Evolutionary conservation across 768 basidiomycete species (phyloP).

Genomic region (Boletellus ananiceps): DNA sequence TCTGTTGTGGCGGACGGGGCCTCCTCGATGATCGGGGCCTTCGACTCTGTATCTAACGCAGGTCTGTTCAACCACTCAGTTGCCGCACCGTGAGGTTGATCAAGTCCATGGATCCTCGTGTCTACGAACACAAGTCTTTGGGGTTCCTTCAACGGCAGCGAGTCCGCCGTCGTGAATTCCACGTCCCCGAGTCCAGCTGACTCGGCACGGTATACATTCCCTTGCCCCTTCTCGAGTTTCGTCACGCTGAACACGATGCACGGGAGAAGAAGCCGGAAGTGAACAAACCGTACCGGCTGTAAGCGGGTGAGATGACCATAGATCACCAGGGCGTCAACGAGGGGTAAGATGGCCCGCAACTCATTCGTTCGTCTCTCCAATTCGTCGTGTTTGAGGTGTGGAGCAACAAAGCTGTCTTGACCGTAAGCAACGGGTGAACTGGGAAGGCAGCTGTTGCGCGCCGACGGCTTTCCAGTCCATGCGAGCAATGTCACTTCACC

Average conservation of each 20-base stretch:
- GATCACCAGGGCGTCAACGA: background rate
- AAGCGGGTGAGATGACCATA: background rate
- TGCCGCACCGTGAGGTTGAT: background rate
- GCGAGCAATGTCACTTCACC: background rate
- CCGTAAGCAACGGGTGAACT: background rate
- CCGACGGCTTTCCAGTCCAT: background rate
- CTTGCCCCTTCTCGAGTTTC: background rate
- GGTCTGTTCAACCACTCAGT: background rate
- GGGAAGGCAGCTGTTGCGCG: slow-evolving; percentile 1
- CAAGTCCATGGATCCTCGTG: background rate
- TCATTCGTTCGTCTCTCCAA: background rate
- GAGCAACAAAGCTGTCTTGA: background rate
- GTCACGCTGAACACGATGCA: slow-evolving; percentile 1
- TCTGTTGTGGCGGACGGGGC: background rate
- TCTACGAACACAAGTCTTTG: background rate
- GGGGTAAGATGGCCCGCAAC: background rate
- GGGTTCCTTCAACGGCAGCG: background rate
- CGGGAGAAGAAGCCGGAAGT: background rate
- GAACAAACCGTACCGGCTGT: background rate
- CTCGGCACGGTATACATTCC: slow-evolving; percentile 1
- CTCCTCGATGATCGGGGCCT: background rate
- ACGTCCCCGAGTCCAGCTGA: background rate
- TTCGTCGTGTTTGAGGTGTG: background rate
- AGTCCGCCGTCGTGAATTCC: background rate
- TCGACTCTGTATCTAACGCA: background rate